Evolutionary conservation across 768 basidiomycete genomes (phyloP), one percentile per base, ranked within the genome.

Genomic region (Gautieria morchelliformis): DNA sequence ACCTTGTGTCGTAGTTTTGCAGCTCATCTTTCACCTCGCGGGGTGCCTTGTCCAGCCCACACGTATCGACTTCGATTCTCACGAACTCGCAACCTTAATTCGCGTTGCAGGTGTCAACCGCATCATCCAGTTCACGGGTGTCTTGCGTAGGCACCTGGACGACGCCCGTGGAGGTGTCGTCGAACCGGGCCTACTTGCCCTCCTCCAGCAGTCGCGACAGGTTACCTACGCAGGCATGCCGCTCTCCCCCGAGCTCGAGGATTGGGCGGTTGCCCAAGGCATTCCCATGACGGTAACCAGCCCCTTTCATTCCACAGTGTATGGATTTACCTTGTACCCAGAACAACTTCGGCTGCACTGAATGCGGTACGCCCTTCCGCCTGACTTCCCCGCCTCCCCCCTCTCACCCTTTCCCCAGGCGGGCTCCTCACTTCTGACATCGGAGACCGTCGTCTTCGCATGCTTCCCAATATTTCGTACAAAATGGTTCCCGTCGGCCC

Each of bases 341-440:
- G 83, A 90, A 89, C 66, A 73, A 88, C 17, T 90, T 89, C 65
- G 89, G 89, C 17, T 87, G 81, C 68, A 91, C 89, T 1, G 89
- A 91, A 73, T 79, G 85, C 60, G 87, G 86, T 42, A 83, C 79
- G 1, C 85, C 85, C 76, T 71, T 91, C 66, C 7, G 48, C 14
- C 44, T 35, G 32, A n/a, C 15, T n/a, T n/a, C n/a, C n/a, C n/a
- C n/a, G n/a, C 19, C 14, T 15, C 46, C 15, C 17, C 11, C 40
- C 11, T 49, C 30, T 35, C 33, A 19, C 30, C 20, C 2, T 19
- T 15, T 12, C 4, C 33, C 10, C 24, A 56, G 55, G 55, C 39
- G 46, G 49, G 32, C 45, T 56, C 30, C 33, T 56, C 17, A 56
- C 45, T 40, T 56, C 55, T 24, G 47, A 35, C 33, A 37, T 56